Evolutionary conservation across 805 yeast genomes (phyloP), one percentile per base, ranked within the genome.

Genomic region (Kluyveromyces aestuarii): DNA sequence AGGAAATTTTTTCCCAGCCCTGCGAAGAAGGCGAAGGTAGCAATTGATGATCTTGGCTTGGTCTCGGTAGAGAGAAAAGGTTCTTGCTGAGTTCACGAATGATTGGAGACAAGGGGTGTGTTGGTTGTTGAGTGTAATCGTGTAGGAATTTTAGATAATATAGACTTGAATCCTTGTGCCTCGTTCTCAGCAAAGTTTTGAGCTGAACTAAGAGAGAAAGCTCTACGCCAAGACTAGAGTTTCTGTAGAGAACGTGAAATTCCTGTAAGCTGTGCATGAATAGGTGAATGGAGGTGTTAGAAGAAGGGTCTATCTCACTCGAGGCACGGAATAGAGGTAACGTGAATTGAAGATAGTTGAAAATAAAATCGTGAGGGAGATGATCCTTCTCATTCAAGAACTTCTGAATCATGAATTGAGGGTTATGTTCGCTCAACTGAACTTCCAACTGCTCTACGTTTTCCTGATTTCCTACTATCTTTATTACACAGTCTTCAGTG

Each of bases 321-420:
- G 61, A 40, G 6, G 61, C 52, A 2, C 54, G 47, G 48, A 64
- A 64, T 9, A 64, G 48, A 0, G 62, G 54, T 11, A 66, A 62
- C 1, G 70, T 65, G 46, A 65, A 65, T 41, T 64, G 68, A 42
- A 64, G 46, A 46, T 65, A 65, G 49, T 63, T 61, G 56, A 66
- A 66, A 18, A 64, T 59, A 40, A 62, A 62, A 27, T 30, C 36
- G 50, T 63, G 66, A 47, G 64, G 63, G 50, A 61, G 63, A 51
- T 57, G 48, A 37, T 54, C 54, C n/a, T 55, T 54, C 8, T 49
- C 51, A 40, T 60, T 65, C 21, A 66, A 53, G 48, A 65, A 63
- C 16, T 64, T 63, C 45, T 63, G 66, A 13, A 66, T 55, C 16
- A 62, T 58, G 52, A 56, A 56, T 51, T 65, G 70, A 14, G 69